phyloP scores from a whole-genome alignment of 345 rosid species.

The Psidium friedrichsthalianum region DNA sequence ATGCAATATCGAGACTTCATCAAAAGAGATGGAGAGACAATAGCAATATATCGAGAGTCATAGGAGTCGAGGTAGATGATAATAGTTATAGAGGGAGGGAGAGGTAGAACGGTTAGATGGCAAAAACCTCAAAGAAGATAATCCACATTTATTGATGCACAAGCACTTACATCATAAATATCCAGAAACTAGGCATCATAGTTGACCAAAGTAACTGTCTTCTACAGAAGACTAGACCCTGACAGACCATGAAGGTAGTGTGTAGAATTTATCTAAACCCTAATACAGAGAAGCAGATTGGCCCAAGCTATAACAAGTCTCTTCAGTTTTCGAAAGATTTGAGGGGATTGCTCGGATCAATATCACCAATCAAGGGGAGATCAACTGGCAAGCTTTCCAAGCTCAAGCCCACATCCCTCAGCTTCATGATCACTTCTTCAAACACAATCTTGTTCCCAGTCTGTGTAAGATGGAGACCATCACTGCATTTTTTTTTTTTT shows the following conservation, averaged over 20 bases:
- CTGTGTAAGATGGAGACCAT: constrained; percentile 62
- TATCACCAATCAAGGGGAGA: constrained; percentile 45
- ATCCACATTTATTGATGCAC: not conserved
- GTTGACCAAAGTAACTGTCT: not conserved
- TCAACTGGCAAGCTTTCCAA: constrained; percentile 42
- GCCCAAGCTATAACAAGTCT: not conserved
- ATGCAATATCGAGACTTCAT: not conserved
- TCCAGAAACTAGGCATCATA: not conserved
- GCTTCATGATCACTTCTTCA: constrained; percentile 52
- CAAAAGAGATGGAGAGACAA: not conserved
- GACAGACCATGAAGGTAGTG: not conserved
- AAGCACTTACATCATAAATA: not conserved
- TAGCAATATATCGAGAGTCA: not conserved
- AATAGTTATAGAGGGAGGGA: not conserved
- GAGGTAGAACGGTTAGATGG: not conserved
- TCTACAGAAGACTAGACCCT: not conserved
- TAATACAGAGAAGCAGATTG: not conserved
- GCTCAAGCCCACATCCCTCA: constrained; percentile 40
- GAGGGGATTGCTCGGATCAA: constrained; percentile 56
- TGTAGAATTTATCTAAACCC: not conserved
- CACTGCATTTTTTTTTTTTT: constrained; percentile 27
- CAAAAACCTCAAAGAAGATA: not conserved
- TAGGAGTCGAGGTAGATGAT: not conserved
- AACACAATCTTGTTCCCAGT: constrained; percentile 58
- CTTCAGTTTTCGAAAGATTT: constrained; percentile 30